phyloP scores from a whole-genome alignment of 495 filamentous ascomycete species.

The Penicillium pulvis region DNA sequence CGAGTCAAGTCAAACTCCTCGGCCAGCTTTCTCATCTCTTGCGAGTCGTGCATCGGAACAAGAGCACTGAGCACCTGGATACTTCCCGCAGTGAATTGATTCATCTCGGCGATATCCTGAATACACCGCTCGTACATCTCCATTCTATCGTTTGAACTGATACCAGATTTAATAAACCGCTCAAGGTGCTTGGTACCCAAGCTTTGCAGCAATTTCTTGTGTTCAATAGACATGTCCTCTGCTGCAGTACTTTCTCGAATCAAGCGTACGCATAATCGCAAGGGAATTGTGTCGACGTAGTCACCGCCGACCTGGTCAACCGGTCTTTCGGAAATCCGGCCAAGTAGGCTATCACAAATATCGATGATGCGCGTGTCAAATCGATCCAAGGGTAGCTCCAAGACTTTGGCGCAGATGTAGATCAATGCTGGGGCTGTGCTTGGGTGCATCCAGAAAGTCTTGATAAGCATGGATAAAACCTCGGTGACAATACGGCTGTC shows the following conservation, averaged over 20 bases:
- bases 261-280: conserved; percentile 63
- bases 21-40: conserved; percentile 54
- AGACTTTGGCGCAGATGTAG: conserved; percentile 75
- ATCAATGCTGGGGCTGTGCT: conserved; percentile 52
- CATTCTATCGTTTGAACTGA: conserved; percentile 49
- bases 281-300: conserved; percentile 39
- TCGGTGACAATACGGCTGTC: conserved; percentile 84
- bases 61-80: conserved; percentile 68
- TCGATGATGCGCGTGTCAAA: conserved; percentile 57
- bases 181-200: conserved; percentile 60
- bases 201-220: conserved; percentile 49
- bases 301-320: conserved; percentile 20
- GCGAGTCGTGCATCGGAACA: conserved; percentile 44
- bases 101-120: conserved; percentile 58
- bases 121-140: conserved; percentile 60
- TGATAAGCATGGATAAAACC: conserved; percentile 71
- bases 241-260: conserved; percentile 62
- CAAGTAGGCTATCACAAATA: conserved; percentile 45
- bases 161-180: conserved; percentile 53
- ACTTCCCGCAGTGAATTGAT: conserved; percentile 63
- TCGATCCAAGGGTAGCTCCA: conserved; percentile 63
- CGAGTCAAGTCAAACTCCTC: conserved; percentile 54
- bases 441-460: conserved; percentile 61
- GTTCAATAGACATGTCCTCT: conserved; percentile 39
- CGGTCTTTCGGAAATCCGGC: conserved; percentile 37